Evolutionary conservation across 2,329 filamentous ascomycete species (phyloP), one percentile per base, ranked within the genome.

Genomic region (Penicillium sp.): DNA sequence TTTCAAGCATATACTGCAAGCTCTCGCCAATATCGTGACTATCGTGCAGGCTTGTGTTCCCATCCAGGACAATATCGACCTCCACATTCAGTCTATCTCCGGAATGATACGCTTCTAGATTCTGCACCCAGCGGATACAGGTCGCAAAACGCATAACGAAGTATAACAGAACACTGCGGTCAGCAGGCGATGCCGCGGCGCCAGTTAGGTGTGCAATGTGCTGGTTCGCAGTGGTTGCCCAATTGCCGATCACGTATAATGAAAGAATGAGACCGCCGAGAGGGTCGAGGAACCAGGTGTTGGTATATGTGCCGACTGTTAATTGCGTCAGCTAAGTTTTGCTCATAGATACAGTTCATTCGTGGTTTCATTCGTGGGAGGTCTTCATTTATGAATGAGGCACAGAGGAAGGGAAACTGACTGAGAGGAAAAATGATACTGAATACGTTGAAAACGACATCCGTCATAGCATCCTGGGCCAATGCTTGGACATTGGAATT

Each of bases 101-200:
- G 0, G 82, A 81, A 63, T 85, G 82, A 64, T 86, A 86, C 4
- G 83, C 83, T 55, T 85, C 83, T 40, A 86, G 78, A 63, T 85
- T 83, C 54, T 76, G 71, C 49, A 86, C 83, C 62, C 71, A 87
- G 66, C 84, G 85, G 67, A 97, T 95, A 12, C 89, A 88, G 63
- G 89, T 90, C 47, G 91, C 91, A 68, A 96, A 96, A 20, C 92
- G 88, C 89, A 96, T 96, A 1, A 91, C 94, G 63, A 96, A 82
- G 74, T 97, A 97, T 1, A 96, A 80, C 21, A 96, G 74, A 47
- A 96, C 83, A 68, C 94, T 96, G 28, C 91, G 83, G n/a, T 79
- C 56, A 63, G 81, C 79, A 20, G 77, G 77, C 2, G 82, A 81
- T n/a, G 83, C 83, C 2, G 81, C 77, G 61, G 84, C 84, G 54